Evolutionary conservation across 306 rosid genomes (phyloP).

Genomic region (Casuarina cunninghamiana): DNA sequence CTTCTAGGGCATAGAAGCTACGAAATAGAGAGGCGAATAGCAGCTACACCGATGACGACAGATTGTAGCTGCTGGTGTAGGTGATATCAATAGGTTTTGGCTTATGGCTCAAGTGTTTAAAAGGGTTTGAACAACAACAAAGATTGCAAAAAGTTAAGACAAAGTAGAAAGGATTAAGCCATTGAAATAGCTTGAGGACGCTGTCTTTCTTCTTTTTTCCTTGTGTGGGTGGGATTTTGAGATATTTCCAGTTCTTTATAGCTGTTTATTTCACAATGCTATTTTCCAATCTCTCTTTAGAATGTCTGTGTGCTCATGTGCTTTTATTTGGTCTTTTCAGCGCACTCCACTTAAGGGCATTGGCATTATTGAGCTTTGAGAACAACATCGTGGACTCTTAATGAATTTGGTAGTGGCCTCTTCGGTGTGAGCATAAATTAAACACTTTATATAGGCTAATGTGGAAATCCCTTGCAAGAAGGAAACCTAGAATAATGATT

Average conservation of each 20-base stretch:
- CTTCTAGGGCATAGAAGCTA: not conserved
- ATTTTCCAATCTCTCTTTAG: not conserved
- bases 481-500: slow-evolving; percentile 41
- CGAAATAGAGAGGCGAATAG: not conserved
- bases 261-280: not conserved
- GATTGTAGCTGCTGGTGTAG: not conserved
- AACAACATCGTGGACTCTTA: slow-evolving; percentile 42
- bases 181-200: too few relatives aligned
- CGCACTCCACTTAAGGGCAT: slow-evolving; percentile 97
- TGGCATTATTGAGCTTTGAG: slow-evolving; percentile 51
- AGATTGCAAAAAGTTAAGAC: too few relatives aligned
- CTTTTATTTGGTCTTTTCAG: slow-evolving; percentile 98
- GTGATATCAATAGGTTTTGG: not conserved
- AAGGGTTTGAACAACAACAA: not conserved
- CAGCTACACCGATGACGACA: not conserved
- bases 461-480: slow-evolving; percentile 38
- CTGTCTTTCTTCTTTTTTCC: not conserved
- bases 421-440: slow-evolving; percentile 15
- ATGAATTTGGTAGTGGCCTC: slow-evolving; percentile 36
- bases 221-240: too few relatives aligned
- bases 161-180: not conserved
- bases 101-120: not conserved
- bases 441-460: slow-evolving; percentile 24
- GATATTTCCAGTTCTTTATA: not conserved
- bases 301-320: slow-evolving; percentile 62